Conservation (phyloP, 2,329 filamentous ascomycete species). For the Arthrobotrys sinensis region DNA sequence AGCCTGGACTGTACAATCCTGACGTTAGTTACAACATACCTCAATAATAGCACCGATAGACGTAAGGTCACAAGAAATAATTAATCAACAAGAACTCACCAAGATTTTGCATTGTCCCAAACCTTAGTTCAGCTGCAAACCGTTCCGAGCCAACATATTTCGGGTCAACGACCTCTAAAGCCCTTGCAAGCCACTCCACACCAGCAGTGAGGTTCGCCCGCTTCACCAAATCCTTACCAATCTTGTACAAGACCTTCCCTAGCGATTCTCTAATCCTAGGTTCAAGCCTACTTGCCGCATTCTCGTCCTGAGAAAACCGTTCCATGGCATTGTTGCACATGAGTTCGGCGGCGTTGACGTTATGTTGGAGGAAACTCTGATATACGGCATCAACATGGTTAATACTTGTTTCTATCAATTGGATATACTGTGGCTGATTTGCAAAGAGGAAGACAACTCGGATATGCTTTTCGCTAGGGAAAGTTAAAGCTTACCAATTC, state of each 20-base stretch:
- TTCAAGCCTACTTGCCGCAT: conserved; percentile 67
- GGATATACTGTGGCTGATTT: conserved; percentile 11
- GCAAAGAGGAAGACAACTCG: not conserved
- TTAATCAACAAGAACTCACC: conserved; percentile 68
- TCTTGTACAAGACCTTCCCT: conserved; percentile 79
- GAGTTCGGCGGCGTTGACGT: conserved; percentile 82
- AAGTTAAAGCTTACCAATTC: conserved; percentile 40
- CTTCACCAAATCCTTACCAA: conserved; percentile 75
- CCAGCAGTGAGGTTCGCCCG: conserved; percentile 74
- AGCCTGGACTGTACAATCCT: conserved; percentile 71
- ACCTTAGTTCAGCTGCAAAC: conserved; percentile 76
- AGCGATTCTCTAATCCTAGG: conserved; percentile 74
- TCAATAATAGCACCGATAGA: conserved; percentile 72
- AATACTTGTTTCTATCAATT: conserved; percentile 37
- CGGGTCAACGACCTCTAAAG: conserved; percentile 74
- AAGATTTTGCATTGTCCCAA: conserved; percentile 77
- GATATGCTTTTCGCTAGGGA: not conserved
- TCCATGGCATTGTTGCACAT: conserved; percentile 76
- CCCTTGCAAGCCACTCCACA: conserved; percentile 80
- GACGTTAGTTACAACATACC: conserved; percentile 75
- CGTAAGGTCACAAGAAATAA: conserved; percentile 66
- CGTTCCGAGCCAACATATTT: conserved; percentile 73
- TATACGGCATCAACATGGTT: conserved; percentile 15
- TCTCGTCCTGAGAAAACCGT: conserved; percentile 65
- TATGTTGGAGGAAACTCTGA: conserved; percentile 79